These are phyloP conservation scores for Metarhizium anisopliae DNA, from an alignment of 2,329 filamentous ascomycete genomes.

Conservation along the genomic window DNA sequence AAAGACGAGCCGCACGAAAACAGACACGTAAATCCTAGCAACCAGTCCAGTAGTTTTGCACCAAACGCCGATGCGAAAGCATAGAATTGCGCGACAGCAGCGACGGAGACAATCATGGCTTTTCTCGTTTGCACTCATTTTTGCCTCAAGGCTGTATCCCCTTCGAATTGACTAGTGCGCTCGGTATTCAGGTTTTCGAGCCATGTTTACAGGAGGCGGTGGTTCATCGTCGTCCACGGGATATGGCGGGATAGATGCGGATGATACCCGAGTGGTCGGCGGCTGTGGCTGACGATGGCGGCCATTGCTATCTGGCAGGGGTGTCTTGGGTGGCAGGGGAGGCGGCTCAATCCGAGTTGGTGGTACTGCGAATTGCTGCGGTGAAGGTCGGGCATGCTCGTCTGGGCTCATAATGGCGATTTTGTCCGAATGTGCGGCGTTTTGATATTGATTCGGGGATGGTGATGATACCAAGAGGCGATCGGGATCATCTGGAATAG, in stretches of 20 bases:
- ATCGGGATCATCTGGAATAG: conserved; percentile 36
- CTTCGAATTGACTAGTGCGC: conserved; percentile 8
- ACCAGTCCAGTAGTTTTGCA: not conserved
- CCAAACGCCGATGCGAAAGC: not conserved
- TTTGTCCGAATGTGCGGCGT: conserved; percentile 54
- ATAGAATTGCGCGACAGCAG: not conserved
- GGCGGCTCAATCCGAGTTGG: conserved; percentile 48
- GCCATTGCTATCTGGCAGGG: conserved; percentile 44
- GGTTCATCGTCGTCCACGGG: conserved; percentile 70
- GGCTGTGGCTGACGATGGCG: conserved; percentile 21
- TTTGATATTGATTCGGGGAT: conserved; percentile 49
- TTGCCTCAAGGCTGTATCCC: not conserved
- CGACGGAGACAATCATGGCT: not conserved
- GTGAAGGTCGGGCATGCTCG: conserved; percentile 39
- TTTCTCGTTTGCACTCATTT: not conserved
- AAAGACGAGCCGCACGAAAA: not conserved
- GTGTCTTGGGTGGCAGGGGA: conserved; percentile 69
- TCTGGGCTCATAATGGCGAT: conserved; percentile 55
- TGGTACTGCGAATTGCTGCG: conserved; percentile 22
- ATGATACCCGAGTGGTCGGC: conserved; percentile 21
- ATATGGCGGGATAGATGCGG: conserved; percentile 55
- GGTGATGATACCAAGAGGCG: conserved; percentile 47
- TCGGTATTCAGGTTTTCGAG: conserved; percentile 70
- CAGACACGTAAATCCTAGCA: not conserved
- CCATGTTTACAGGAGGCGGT: conserved; percentile 77